Evolutionary conservation across 2,329 filamentous ascomycete genomes (phyloP).

Genomic region (Furcasterigmium sp.): DNA sequence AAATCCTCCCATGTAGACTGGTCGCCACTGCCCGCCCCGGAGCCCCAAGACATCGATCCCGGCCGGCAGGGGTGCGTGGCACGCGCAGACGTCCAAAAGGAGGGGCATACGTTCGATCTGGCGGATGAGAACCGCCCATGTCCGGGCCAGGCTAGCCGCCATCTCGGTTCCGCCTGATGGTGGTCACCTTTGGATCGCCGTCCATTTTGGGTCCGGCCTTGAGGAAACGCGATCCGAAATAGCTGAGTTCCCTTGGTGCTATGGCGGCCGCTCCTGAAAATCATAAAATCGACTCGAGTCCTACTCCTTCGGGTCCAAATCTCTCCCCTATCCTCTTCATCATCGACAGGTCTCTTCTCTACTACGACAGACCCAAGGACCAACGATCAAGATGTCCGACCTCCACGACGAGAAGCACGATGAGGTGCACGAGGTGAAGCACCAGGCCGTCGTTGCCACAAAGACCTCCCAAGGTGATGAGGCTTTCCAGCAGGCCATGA

Average conservation of each 20-base stretch:
- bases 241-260: background rate
- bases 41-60: background rate
- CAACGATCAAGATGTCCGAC: constrained; percentile 1
- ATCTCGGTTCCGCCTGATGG: constrained; percentile 7
- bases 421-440: too few species aligned
- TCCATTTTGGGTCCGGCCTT: background rate
- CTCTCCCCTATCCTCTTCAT: constrained; percentile 10
- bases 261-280: constrained; percentile 6
- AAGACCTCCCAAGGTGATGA: constrained; percentile 3
- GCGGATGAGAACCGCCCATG: constrained; percentile 2
- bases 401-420: constrained; percentile 3
- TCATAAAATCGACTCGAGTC: constrained; percentile 13
- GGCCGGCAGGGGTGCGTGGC: constrained; percentile 2
- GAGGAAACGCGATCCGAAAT: constrained; percentile 4
- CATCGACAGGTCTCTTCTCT: constrained; percentile 4
- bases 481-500: constrained; percentile 19
- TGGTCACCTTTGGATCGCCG: background rate
- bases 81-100: constrained; percentile 4
- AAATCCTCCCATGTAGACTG: too few species aligned
- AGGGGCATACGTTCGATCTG: constrained; percentile 5
- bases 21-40: background rate
- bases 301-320: constrained; percentile 5
- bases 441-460: constrained; percentile 3
- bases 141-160: constrained; percentile 7
- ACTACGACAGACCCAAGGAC: background rate